Percentiles rank a stretch among this genome's conserved stretches.
Conservation (phyloP, 768 basidiomycete genomes). For the Ramaria sp. region DNA sequence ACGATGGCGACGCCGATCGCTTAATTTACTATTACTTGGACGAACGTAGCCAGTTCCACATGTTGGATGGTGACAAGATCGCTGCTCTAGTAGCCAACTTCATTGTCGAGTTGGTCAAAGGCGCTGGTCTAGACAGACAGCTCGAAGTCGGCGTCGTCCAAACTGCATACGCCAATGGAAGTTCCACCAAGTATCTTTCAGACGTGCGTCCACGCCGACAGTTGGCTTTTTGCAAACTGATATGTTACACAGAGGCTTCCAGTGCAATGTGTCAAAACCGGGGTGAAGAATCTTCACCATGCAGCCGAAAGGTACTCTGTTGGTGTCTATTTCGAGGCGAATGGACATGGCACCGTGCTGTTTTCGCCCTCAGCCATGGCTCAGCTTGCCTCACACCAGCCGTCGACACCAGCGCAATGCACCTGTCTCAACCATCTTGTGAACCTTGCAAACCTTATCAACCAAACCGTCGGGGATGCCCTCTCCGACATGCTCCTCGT, state of each 20-base stretch:
- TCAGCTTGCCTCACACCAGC: slow-evolving; percentile 49
- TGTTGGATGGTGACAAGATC: slow-evolving; percentile 98
- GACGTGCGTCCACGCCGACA: slow-evolving; percentile 39
- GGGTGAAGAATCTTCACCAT: slow-evolving; percentile 96
- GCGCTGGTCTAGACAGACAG: slow-evolving; percentile 65
- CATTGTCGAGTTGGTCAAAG: slow-evolving; percentile 81
- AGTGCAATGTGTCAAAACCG: slow-evolving; percentile 90
- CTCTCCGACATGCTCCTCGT: slow-evolving; percentile 94
- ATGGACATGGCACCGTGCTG: slow-evolving; percentile 95
- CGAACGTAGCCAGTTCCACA: slow-evolving; percentile 64
- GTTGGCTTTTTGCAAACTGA: slow-evolving; percentile 1
- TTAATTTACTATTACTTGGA: slow-evolving; percentile 93
- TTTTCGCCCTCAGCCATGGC: slow-evolving; percentile 73
- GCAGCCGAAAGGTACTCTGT: slow-evolving; percentile 90
- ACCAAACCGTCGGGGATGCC: slow-evolving; percentile 97
- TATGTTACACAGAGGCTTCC: slow-evolving; percentile 59
- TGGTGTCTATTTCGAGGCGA: slow-evolving; percentile 99
- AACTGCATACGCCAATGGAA: slow-evolving; percentile 97
- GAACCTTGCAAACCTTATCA: slow-evolving; percentile 77
- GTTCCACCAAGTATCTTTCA: slow-evolving; percentile 84
- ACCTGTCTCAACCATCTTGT: slow-evolving; percentile 69
- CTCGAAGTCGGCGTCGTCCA: slow-evolving; percentile 92
- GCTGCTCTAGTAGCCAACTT: slow-evolving; percentile 88
- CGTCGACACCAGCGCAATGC: slow-evolving; percentile 73
- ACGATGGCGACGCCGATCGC: slow-evolving; percentile 96